These are phyloP conservation scores for Citrus maxima DNA, from an alignment of 345 rosid genomes.

Conservation along the genomic window DNA sequence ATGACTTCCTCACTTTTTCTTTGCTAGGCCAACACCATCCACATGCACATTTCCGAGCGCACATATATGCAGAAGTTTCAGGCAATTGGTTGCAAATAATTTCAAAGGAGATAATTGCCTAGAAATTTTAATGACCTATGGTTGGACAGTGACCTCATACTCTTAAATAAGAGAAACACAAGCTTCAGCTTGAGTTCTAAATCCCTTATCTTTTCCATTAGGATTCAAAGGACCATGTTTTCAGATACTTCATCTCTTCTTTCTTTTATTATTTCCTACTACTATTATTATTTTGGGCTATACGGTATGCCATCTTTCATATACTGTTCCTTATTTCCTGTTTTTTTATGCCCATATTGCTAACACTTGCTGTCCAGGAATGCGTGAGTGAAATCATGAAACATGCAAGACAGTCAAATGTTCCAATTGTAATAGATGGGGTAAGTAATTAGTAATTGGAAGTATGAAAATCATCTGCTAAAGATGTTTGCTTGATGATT, in stretches of 20 bases:
- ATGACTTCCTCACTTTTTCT: background rate
- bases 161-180: too few species aligned
- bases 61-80: background rate
- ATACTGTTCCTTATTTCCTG: background rate
- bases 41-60: background rate
- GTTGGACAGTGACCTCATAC: too few species aligned
- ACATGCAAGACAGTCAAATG: constrained; percentile 62
- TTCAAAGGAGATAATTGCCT: background rate
- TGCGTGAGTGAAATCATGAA: constrained; percentile 71
- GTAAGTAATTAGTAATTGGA: constrained; percentile 33
- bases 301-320: background rate
- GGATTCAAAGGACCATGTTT: background rate
- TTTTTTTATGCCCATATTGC: background rate
- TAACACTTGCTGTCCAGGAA: constrained; percentile 44
- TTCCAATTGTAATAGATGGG: constrained; percentile 89
- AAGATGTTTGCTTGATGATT: background rate
- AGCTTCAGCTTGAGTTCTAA: background rate
- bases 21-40: background rate
- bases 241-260: background rate
- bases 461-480: constrained; percentile 6
- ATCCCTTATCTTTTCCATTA: background rate
- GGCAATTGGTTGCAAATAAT: background rate
- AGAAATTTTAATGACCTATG: too few species aligned
- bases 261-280: too few species aligned
- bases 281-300: background rate